phyloP scores from a whole-genome alignment of 345 rosid genomes.

The Melaleuca quinquenervia region DNA sequence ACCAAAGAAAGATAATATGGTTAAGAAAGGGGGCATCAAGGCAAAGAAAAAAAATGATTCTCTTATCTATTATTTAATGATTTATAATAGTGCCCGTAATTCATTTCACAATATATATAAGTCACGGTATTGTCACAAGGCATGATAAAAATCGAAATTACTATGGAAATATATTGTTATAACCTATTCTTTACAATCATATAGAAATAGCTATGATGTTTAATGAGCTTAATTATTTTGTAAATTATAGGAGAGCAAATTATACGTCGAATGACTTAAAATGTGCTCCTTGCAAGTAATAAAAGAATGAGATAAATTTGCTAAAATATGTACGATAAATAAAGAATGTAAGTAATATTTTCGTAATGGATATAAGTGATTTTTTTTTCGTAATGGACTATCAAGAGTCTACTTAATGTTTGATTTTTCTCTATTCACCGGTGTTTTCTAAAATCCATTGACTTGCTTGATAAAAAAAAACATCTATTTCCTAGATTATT shows the following conservation, averaged over 20 bases:
- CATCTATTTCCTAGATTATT: neutral
- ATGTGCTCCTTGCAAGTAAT: neutral
- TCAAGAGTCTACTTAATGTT: too few relatives aligned
- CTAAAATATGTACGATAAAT: neutral
- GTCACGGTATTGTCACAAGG: neutral
- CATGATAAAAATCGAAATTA: neutral
- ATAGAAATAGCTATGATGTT: accelerated
- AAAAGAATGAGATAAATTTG: neutral
- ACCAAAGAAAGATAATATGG: neutral
- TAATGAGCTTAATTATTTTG: neutral
- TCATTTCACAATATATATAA: too few relatives aligned
- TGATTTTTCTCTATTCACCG: too few relatives aligned
- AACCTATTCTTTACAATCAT: neutral
- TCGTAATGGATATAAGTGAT: neutral
- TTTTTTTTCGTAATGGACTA: neutral
- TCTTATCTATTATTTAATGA: neutral
- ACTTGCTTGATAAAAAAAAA: neutral
- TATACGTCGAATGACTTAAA: too few relatives aligned
- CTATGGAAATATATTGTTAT: neutral
- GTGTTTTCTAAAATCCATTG: too few relatives aligned
- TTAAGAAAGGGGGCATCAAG: too few relatives aligned
- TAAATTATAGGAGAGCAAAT: neutral
- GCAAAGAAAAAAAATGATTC: neutral
- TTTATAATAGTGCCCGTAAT: accelerated
- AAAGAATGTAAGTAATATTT: neutral